These are phyloP conservation scores for Pseudozyma thailandica DNA, from an alignment of 1,284 basidiomycete species.

Conservation along the genomic window DNA sequence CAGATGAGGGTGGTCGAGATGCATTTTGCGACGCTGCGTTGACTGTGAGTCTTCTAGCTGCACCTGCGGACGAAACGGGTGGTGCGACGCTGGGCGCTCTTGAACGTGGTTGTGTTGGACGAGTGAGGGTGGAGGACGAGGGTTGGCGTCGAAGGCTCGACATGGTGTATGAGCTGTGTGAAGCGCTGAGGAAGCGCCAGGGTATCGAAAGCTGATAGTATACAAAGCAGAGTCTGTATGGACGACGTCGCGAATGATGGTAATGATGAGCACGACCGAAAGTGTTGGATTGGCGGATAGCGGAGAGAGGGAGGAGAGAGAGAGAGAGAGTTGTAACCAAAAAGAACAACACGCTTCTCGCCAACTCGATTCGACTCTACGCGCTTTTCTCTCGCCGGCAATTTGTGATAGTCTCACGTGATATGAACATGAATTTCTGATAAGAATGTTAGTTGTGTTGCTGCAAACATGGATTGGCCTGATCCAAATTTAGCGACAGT, in stretches of 20 bases:
- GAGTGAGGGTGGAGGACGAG: slow-evolving; percentile 35
- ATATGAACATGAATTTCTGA: slow-evolving; percentile 7
- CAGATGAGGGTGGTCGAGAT: slow-evolving; percentile 21
- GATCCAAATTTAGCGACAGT: not conserved
- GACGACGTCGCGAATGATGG: slow-evolving; percentile 8
- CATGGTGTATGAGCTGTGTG: slow-evolving; percentile 16
- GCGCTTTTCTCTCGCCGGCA: slow-evolving; percentile 6
- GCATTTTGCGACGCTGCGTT: slow-evolving; percentile 15
- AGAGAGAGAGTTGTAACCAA: not conserved
- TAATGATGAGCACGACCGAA: slow-evolving; percentile 15
- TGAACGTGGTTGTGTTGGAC: slow-evolving; percentile 34
- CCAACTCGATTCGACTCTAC: slow-evolving; percentile 40
- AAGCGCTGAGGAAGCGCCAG: not conserved
- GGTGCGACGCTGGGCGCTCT: slow-evolving; percentile 48
- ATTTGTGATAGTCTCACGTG: not conserved
- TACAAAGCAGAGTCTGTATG: not conserved
- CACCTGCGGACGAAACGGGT: slow-evolving; percentile 33
- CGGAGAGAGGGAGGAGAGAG: no score
- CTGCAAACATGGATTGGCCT: not conserved
- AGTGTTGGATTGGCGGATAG: not conserved
- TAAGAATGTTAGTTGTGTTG: slow-evolving; percentile 1
- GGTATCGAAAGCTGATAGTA: slow-evolving; percentile 3
- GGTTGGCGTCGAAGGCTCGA: slow-evolving; percentile 42
- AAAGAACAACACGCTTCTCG: slow-evolving; percentile 30
- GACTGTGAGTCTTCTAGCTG: slow-evolving; percentile 29